Evolutionary conservation across 2,329 filamentous ascomycete species (phyloP), one percentile per base, ranked within the genome.

Genomic region (Macrophomina pseudophaseolina): DNA sequence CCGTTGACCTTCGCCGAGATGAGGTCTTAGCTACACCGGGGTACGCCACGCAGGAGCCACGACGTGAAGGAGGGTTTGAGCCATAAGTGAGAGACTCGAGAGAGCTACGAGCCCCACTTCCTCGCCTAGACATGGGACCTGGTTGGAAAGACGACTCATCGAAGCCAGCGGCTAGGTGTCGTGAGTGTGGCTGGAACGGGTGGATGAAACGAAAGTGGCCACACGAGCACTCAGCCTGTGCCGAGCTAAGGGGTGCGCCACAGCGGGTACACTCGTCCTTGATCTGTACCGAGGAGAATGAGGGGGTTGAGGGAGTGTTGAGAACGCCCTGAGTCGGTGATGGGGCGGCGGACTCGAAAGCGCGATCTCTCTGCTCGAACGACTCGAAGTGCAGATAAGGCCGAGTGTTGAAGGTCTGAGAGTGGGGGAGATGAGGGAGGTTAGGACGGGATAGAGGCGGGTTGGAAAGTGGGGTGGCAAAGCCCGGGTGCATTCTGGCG

Each of bases 211-310:
- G 35, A 23, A 63, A 33, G 28, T 52, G 48, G 12, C 65, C 56
- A 32, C 65, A 66, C 9, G 30, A 46, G 35, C 65, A 66, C 35
- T 66, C 65, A 5, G 64, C 32, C 42, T 66, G 64, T 6, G 64
- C 46, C 32, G 64, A 66, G 52, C 52, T 51, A 9, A 62, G 65
- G 32, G 58, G 42, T 33, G 56, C 65, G 46, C 65, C 56, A 54
- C 65, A 66, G 9, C 54, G 56, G 16, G 18, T 6, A 16, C 65
- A 66, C 38, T 60, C 65, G n/a, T 66, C 65, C 40, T 66, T 66
- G 54, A 62, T 7, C 48, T 46, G 46, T 12, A 35, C 35, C 3
- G 52, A 16, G 18, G 63, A 42, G 32, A 56, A 56, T n/a, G 48
- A 63, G 18, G 54, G 56, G n/a, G 54, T 51, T 53, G 65, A 46